A percentile compares a stretch with the other conserved stretches of the same genome.
Conservation (phyloP, 1,139 yeast genomes). For the Nakaseomyces sp. region DNA sequence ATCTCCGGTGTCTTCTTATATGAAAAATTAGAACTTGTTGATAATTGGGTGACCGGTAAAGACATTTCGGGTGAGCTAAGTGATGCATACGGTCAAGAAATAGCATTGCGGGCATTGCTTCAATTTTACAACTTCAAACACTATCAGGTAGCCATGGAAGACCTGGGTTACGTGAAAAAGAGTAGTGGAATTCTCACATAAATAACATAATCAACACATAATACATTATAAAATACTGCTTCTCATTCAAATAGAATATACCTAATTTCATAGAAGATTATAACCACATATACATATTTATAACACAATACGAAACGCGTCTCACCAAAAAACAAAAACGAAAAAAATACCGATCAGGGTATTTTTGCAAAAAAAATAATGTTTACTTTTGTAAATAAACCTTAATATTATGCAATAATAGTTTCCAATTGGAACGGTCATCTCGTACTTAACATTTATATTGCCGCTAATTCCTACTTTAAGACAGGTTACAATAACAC, state of each 20-base stretch:
- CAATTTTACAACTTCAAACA: slow-evolving; percentile 66
- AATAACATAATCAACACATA: no score
- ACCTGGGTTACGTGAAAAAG: slow-evolving; percentile 43
- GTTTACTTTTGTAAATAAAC: neutral
- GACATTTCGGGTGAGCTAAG: slow-evolving; percentile 70
- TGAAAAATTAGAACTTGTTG: slow-evolving; percentile 61
- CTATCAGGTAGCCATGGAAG: slow-evolving; percentile 45
- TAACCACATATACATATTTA: no score
- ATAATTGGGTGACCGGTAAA: slow-evolving; percentile 83
- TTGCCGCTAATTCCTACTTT: no score
- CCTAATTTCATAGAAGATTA: no score
- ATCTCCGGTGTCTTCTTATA: slow-evolving; percentile 80
- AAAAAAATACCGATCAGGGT: neutral
- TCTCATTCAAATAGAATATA: no score
- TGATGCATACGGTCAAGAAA: slow-evolving; percentile 79
- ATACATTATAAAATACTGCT: no score
- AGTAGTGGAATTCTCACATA: no score
- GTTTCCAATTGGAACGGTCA: no score
- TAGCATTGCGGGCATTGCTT: slow-evolving; percentile 68
- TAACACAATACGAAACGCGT: neutral
- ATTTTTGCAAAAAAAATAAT: neutral
- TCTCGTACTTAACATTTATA: no score
- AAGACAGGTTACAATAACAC: no score
- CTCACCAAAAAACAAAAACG: neutral
- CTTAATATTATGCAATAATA: neutral